Conservation (phyloP, 176 grass and related monocot species). For the bread wheat (Triticum aestivum) region IWGSC_CS_RefSeq_v2.1 NC_057806.1:504531189-504531688, state of each 20-base stretch:
- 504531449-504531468: conserved; percentile 17
- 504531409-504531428: conserved; percentile 41
- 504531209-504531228: conserved; percentile 17
- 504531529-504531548: conserved; percentile 50
- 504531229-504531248: conserved; percentile 31
- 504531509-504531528: conserved; percentile 74
- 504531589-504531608: conserved; percentile 71
- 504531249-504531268: conserved; percentile 78
- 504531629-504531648: conserved; percentile 66
- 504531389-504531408: conserved; percentile 51
- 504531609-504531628: conserved; percentile 77
- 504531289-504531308: conserved; percentile 75
- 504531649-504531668: conserved; percentile 78
- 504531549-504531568: conserved; percentile 67
- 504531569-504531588: conserved; percentile 96
- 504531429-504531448: conserved; percentile 13
- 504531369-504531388: conserved; percentile 42
- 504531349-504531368: conserved; percentile 41
- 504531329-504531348: conserved; percentile 56
- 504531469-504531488: conserved; percentile 41
- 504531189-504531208: conserved; percentile 31
- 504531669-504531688: conserved; percentile 54
- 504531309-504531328: conserved; percentile 76
- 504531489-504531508: conserved; percentile 65
- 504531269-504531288: conserved; percentile 83